A percentile compares a stretch with the other conserved stretches of the same genome.
Conservation (phyloP, 2,329 filamentous ascomycete species). For the Fusarium stilboides region DNA sequence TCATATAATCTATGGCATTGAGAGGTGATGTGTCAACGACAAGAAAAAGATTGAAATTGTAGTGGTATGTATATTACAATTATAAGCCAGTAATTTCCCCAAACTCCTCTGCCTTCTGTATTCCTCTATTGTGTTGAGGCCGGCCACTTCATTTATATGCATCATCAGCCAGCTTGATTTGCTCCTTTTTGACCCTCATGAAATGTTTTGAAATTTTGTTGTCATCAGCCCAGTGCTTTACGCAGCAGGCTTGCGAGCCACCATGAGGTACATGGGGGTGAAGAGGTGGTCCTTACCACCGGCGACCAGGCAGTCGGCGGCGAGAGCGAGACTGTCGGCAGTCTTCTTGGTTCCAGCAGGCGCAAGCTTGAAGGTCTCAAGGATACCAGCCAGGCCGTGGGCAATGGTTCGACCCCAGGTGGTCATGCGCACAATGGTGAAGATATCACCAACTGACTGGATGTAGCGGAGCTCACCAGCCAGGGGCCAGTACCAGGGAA, state of each 20-base stretch:
- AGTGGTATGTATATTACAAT: slow-evolving; percentile 50
- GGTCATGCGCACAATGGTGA: slow-evolving; percentile 91
- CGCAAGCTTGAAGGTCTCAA: slow-evolving; percentile 83
- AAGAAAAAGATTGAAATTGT: slow-evolving; percentile 26
- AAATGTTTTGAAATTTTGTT: slow-evolving; percentile 32
- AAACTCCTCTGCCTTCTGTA: slow-evolving; percentile 40
- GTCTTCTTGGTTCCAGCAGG: slow-evolving; percentile 93
- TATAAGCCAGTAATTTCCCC: slow-evolving; percentile 48
- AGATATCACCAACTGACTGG: slow-evolving; percentile 82
- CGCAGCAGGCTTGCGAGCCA: slow-evolving; percentile 82
- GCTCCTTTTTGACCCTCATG: slow-evolving; percentile 34
- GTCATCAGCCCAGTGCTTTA: slow-evolving; percentile 28
- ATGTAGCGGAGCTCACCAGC: slow-evolving; percentile 89
- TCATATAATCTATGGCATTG: neutral
- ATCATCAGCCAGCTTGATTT: slow-evolving; percentile 38
- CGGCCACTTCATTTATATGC: slow-evolving; percentile 41
- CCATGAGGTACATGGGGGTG: slow-evolving; percentile 98
- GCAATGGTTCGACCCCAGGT: slow-evolving; percentile 82
- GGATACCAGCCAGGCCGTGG: slow-evolving; percentile 81
- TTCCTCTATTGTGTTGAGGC: slow-evolving; percentile 35
- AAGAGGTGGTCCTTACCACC: slow-evolving; percentile 93
- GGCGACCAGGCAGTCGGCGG: slow-evolving; percentile 87
- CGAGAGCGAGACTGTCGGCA: slow-evolving; percentile 87
- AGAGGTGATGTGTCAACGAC: slow-evolving; percentile 12
- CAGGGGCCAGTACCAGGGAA: slow-evolving; percentile 96